A percentile compares a stretch with the other conserved stretches of the same genome.
Evolutionary conservation across 306 rosid genomes (phyloP).

Genomic region (Vigna trinervia): DNA sequence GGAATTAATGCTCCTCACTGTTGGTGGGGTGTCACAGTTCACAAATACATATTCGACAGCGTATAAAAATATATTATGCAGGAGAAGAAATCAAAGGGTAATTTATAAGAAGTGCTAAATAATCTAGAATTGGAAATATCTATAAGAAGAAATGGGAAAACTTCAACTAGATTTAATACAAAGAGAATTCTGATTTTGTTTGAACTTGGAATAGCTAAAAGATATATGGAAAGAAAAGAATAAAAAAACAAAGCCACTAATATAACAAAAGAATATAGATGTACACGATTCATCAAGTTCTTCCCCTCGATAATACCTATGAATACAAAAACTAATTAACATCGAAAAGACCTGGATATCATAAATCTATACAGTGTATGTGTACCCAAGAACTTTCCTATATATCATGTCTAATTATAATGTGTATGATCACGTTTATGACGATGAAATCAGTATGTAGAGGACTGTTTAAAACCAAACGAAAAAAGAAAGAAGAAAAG

Average conservation of each 20-base stretch:
- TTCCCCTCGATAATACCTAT: slow-evolving; percentile 47
- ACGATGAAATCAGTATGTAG: slow-evolving; percentile 42
- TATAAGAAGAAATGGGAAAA: slow-evolving; percentile 24
- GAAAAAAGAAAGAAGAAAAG: background rate
- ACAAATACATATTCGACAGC: slow-evolving; percentile 42
- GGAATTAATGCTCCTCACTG: slow-evolving; percentile 54
- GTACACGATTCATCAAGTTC: slow-evolving; percentile 53
- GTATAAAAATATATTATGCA: slow-evolving; percentile 31
- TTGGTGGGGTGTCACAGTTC: slow-evolving; percentile 52
- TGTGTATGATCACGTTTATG: slow-evolving; percentile 34
- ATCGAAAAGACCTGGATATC: slow-evolving; percentile 49
- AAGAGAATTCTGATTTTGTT: slow-evolving; percentile 3
- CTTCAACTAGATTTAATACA: slow-evolving; percentile 20
- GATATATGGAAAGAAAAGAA: slow-evolving; percentile 30
- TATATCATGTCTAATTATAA: slow-evolving; percentile 25
- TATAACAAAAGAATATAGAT: slow-evolving; percentile 60
- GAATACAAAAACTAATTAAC: slow-evolving; percentile 33
- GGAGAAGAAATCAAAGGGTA: slow-evolving; percentile 20
- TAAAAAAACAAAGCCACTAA: slow-evolving; percentile 52
- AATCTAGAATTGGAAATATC: background rate
- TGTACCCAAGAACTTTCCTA: slow-evolving; percentile 50
- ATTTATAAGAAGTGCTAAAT: slow-evolving; percentile 15
- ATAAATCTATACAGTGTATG: slow-evolving; percentile 54
- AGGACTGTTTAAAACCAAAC: slow-evolving; percentile 13
- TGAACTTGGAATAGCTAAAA: background rate